A percentile compares a stretch with the other conserved stretches of the same genome.
These are phyloP conservation scores for Beta macrorhiza DNA, from an alignment of 179 eudicot species.

Conservation along the genomic window DNA sequence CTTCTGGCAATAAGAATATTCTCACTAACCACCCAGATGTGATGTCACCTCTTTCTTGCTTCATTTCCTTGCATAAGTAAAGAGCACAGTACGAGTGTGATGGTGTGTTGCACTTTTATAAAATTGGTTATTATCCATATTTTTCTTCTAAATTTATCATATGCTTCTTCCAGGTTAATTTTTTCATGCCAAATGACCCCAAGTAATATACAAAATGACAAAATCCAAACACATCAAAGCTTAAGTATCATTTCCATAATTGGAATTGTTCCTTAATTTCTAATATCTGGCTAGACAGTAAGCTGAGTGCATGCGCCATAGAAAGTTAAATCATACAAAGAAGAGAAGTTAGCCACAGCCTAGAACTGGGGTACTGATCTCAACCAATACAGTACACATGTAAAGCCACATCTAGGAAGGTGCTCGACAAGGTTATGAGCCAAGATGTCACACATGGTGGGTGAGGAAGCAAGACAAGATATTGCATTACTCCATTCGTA, in stretches of 20 bases:
- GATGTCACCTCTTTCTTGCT: too few relatives aligned
- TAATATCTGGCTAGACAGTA: neutral
- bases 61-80: too few relatives aligned
- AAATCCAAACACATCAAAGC: neutral
- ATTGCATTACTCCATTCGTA: neutral
- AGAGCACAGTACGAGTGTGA: too few relatives aligned
- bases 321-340: neutral
- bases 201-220: neutral
- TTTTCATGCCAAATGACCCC: too few relatives aligned
- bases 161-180: too few relatives aligned
- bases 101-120: too few relatives aligned
- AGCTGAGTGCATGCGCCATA: neutral
- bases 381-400: neutral
- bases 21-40: too few relatives aligned
- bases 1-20: too few relatives aligned
- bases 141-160: too few relatives aligned
- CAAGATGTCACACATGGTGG: neutral
- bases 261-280: neutral
- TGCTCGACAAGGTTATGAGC: too few relatives aligned
- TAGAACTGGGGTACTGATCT: neutral
- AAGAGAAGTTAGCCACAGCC: neutral
- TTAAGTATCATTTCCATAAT: neutral
- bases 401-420: neutral
- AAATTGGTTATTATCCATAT: too few relatives aligned
- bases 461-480: neutral